Percentiles rank a stretch among this genome's conserved stretches.
phyloP scores from a whole-genome alignment of 2,329 filamentous ascomycete genomes.

The Cercospora sp. region DNA sequence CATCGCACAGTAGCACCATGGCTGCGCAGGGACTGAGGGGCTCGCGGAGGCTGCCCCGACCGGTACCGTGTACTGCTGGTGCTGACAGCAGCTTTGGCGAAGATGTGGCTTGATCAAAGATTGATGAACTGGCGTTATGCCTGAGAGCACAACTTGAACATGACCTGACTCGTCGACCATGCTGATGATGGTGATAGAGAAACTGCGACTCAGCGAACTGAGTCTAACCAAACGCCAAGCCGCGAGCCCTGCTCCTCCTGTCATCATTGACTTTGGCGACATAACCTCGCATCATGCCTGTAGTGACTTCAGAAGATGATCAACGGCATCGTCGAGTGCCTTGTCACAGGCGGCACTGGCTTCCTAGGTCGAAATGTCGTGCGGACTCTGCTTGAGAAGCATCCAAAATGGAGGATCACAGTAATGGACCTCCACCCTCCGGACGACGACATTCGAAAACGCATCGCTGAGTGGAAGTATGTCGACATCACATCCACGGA shows the following conservation, averaged over 20 bases:
- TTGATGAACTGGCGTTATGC: not conserved
- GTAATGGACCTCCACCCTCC: conserved; percentile 45
- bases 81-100: not conserved
- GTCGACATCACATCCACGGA: conserved; percentile 44
- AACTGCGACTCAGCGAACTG: not conserved
- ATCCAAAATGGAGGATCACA: conserved; percentile 44
- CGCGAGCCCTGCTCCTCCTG: not conserved
- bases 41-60: not conserved
- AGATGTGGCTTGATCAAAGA: not conserved
- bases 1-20: not conserved
- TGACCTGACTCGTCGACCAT: not conserved
- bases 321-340: conserved; percentile 34
- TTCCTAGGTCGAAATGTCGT: conserved; percentile 50
- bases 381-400: conserved; percentile 40
- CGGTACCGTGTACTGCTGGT: not conserved
- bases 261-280: not conserved
- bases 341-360: conserved; percentile 52
- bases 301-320: conserved; percentile 29
- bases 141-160: not conserved
- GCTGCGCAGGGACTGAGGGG: not conserved
- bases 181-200: not conserved
- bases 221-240: not conserved
- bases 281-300: not conserved
- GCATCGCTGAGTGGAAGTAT: conserved; percentile 40
- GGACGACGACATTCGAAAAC: conserved; percentile 18